Conservation (phyloP, 306 rosid species). For the Cicer chorassanicum region DNA sequence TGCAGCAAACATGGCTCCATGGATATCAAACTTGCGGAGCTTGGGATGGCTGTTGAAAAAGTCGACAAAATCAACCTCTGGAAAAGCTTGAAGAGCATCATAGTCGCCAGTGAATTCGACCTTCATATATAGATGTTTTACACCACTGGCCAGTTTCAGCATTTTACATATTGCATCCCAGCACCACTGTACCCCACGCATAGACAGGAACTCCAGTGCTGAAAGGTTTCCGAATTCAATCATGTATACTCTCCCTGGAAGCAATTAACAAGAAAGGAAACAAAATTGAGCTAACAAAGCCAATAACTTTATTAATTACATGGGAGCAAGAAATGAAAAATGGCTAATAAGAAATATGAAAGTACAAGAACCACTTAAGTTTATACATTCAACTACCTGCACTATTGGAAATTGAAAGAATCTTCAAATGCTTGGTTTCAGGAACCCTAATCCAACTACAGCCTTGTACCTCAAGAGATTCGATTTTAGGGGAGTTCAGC, state of each 20-base stretch:
- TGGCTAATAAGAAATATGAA: constrained; percentile 15
- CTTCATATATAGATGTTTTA: constrained; percentile 92
- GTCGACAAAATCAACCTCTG: constrained; percentile 91
- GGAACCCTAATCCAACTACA: constrained; percentile 90
- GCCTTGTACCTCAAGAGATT: constrained; percentile 92
- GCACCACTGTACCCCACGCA: constrained; percentile 93
- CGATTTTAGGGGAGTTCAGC: constrained; percentile 67
- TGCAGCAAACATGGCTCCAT: constrained; percentile 99
- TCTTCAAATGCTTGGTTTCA: constrained; percentile 62
- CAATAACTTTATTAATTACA: neutral
- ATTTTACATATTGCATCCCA: constrained; percentile 91
- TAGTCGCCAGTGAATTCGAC: constrained; percentile 92
- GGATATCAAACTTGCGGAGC: constrained; percentile 76
- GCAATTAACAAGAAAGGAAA: constrained; percentile 28
- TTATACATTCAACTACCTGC: constrained; percentile 63
- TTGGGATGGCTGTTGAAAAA: constrained; percentile 88
- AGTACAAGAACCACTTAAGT: constrained; percentile 34
- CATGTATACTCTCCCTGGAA: constrained; percentile 86
- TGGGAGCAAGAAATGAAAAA: neutral
- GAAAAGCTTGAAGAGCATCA: constrained; percentile 86
- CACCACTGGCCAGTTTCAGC: constrained; percentile 81
- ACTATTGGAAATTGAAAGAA: constrained; percentile 76
- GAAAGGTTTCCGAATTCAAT: constrained; percentile 79
- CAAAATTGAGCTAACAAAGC: constrained; percentile 12
- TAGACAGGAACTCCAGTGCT: constrained; percentile 74